Conservation (phyloP, 2,329 filamentous ascomycete genomes). For the Magnaporthales sp. region DNA sequence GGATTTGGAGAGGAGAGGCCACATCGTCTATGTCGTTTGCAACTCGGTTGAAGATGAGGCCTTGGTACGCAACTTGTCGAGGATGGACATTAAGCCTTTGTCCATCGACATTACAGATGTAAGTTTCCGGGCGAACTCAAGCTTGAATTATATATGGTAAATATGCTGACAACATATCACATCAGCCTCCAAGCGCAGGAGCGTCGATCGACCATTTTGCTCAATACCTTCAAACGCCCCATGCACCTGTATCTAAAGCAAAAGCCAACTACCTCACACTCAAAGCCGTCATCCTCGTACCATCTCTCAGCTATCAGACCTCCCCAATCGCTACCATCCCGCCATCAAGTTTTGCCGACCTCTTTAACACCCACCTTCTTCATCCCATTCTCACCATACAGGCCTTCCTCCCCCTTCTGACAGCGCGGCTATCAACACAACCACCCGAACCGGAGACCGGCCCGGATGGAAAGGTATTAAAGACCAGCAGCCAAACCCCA, state of each 20-base stretch:
- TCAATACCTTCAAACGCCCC: constrained; percentile 62
- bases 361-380: constrained; percentile 85
- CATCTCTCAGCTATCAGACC: constrained; percentile 69
- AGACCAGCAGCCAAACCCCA: constrained; percentile 35
- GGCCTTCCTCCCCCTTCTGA: constrained; percentile 75
- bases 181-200: constrained; percentile 57
- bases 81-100: constrained; percentile 73
- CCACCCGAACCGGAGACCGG: constrained; percentile 27
- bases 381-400: constrained; percentile 85
- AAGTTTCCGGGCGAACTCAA: constrained; percentile 23
- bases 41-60: constrained; percentile 79
- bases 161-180: not conserved
- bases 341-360: constrained; percentile 76
- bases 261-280: constrained; percentile 69
- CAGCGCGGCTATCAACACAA: constrained; percentile 32
- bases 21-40: constrained; percentile 87
- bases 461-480: constrained; percentile 21
- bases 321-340: constrained; percentile 80
- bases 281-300: constrained; percentile 74
- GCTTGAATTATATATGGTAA: not conserved
- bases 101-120: constrained; percentile 77
- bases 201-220: constrained; percentile 65
- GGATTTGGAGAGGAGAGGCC: constrained; percentile 84
- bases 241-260: constrained; percentile 67
- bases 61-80: constrained; percentile 64